phyloP scores from a whole-genome alignment of 1,139 yeast genomes.

The Lodderomyces margitis region DNA sequence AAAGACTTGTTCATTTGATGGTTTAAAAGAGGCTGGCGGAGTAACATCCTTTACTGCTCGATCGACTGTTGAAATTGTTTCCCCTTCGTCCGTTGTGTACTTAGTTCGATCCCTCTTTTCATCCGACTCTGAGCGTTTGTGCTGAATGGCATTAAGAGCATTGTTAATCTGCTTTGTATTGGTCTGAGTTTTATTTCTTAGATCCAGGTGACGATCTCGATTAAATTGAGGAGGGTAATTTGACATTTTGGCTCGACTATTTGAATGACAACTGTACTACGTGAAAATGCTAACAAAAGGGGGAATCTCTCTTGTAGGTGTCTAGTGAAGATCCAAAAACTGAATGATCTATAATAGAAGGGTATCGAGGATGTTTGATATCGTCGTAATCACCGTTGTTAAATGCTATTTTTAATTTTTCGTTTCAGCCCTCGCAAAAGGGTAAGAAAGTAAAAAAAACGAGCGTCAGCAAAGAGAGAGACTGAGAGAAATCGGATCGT shows the following conservation, averaged over 20 bases:
- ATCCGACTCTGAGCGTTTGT: slow-evolving; percentile 1
- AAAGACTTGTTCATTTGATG: slow-evolving; percentile 70
- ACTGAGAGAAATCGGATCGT: not conserved
- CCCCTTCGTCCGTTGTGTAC: slow-evolving; percentile 71
- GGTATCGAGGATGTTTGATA: too few species aligned
- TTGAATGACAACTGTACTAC: not conserved
- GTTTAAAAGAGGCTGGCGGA: slow-evolving; percentile 67
- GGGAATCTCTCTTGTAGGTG: too few species aligned
- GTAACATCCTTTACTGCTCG: slow-evolving; percentile 64
- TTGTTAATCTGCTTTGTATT: slow-evolving; percentile 66
- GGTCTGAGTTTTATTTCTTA: slow-evolving; percentile 16
- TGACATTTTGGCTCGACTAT: not conserved
- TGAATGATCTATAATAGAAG: too few species aligned
- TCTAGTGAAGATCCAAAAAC: too few species aligned
- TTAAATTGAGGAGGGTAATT: not conserved
- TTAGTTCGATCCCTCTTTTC: slow-evolving; percentile 47
- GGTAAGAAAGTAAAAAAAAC: too few species aligned
- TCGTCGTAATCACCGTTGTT: too few species aligned
- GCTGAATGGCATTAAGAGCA: slow-evolving; percentile 67
- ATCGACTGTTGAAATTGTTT: slow-evolving; percentile 59
- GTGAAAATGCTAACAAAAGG: not conserved
- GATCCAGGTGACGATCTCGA: slow-evolving; percentile 6
- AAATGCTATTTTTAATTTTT: too few species aligned
- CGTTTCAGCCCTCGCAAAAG: too few species aligned
- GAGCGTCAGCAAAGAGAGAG: too few species aligned